Base-by-base conservation (phyloP, 805 yeast species). In the Saccharomycopsis selenospora region DNA sequence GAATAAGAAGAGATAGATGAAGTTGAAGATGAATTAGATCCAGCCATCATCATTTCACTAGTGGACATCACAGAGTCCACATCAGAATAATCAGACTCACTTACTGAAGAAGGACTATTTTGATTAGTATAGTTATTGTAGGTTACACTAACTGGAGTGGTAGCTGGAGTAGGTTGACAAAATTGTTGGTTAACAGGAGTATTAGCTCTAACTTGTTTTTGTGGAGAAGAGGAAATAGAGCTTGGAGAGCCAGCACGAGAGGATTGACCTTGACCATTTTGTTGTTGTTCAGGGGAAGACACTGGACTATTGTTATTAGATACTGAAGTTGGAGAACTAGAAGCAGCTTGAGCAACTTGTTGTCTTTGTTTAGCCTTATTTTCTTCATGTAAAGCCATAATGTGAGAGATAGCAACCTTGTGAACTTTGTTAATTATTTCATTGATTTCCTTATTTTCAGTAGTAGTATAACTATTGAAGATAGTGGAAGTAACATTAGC, bases 11-110 rank as follows among this genome's bases (percentile, higher is more conserved):
- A 50, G 10, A 29, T 38, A 14, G 72, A 73, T 11, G 72, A 67
- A 8, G 66, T 64, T 7, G 73, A 73, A 4, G 70, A 64, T 14
- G 66, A 56, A 18, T 64, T 59, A 40, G 69, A 64, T 28, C 58
- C 55, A 23, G 53, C 18, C 28, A 18, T 38, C 13, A 20, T 22
- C 24, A 22, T 14, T 17, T 23, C 26, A n/a, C 43, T 47, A n/a
- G 22, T 36, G 13, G 54, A 51, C 40, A 51, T 38, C 3, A 51
- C 52, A 10, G 52, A 49, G 20, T 51, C 55, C 22, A 46, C 50
- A 38, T 51, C 55, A 17, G 47, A 40, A 20, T 44, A 51, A 20
- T 51, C 51, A 7, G 42, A 30, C 11, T 43, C 46, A 18, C 22
- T 46, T 2, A 23, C 29, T 18, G 40, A 36, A 4, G 43, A 26